phyloP scores from a whole-genome alignment of 768 basidiomycete species.

The Leccinum boreale region DNA sequence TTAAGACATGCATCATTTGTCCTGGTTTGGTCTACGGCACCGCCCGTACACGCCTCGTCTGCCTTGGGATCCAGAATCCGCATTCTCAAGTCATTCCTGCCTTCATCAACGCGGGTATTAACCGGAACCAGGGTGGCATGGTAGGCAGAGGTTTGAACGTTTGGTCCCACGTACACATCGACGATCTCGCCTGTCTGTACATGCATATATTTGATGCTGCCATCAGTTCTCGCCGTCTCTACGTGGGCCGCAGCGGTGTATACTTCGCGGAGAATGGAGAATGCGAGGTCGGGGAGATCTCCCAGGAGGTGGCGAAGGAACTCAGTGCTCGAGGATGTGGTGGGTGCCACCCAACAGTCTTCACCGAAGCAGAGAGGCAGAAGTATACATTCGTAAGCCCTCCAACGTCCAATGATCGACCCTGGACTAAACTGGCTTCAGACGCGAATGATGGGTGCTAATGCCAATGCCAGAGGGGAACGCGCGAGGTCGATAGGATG shows the following conservation, averaged over 20 bases:
- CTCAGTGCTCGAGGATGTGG: constrained; percentile 24
- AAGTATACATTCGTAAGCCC: constrained; percentile 16
- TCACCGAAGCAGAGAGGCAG: constrained; percentile 30
- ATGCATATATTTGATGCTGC: constrained; percentile 39
- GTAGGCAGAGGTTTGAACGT: constrained; percentile 56
- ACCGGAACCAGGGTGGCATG: constrained; percentile 49
- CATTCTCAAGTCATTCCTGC: constrained; percentile 52
- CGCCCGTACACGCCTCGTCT: constrained; percentile 44
- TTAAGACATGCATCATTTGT: constrained; percentile 48
- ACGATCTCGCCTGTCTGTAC: constrained; percentile 46
- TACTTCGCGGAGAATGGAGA: constrained; percentile 56
- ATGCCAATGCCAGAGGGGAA: constrained; percentile 21
- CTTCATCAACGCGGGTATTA: constrained; percentile 43
- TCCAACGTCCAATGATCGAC: background rate
- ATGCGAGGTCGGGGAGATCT: constrained; percentile 41
- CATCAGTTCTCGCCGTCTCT: constrained; percentile 14
- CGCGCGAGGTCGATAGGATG: constrained; percentile 20
- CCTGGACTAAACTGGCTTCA: background rate
- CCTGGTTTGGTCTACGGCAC: constrained; percentile 60
- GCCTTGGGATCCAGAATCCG: constrained; percentile 50
- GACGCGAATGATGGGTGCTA: constrained; percentile 15
- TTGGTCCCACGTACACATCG: constrained; percentile 59
- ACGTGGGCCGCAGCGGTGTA: constrained; percentile 39
- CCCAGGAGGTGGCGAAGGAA: constrained; percentile 37
- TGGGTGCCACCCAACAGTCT: constrained; percentile 36